These are phyloP conservation scores for Macaranga tanarius DNA, from an alignment of 441 rosid species.

Conservation along the genomic window DNA sequence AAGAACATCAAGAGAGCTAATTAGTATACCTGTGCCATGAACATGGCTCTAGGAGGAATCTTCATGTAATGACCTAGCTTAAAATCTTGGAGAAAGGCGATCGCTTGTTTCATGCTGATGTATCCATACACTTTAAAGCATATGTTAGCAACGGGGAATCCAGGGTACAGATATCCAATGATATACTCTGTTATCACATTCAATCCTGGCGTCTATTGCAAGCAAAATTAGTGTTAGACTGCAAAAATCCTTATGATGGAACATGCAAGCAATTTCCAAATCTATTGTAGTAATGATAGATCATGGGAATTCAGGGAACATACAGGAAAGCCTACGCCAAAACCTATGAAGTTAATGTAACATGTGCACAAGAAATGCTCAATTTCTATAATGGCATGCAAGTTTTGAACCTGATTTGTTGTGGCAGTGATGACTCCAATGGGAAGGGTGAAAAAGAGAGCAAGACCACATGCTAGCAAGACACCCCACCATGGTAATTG, in stretches of 20 bases:
- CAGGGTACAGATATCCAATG: constrained; percentile 89
- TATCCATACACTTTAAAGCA: constrained; percentile 90
- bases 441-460: constrained; percentile 81
- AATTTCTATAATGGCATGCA: not conserved
- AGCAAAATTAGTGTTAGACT: constrained; percentile 4
- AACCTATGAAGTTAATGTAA: not conserved
- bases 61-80: constrained; percentile 98
- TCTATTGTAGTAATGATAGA: not conserved
- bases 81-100: constrained; percentile 82
- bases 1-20: not conserved
- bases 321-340: not conserved
- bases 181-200: constrained; percentile 82
- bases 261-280: not conserved
- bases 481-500: constrained; percentile 98
- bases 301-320: no score
- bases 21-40: constrained; percentile 78
- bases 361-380: not conserved
- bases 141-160: constrained; percentile 88
- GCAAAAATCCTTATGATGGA: not conserved
- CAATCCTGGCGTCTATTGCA: constrained; percentile 67
- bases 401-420: constrained; percentile 68
- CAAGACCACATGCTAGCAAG: constrained; percentile 69
- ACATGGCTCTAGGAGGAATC: constrained; percentile 89
- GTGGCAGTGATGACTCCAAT: constrained; percentile 87
- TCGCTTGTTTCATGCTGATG: constrained; percentile 81